Percentiles rank a stretch among this genome's conserved stretches.
Evolutionary conservation across 2,329 filamentous ascomycete species (phyloP).

Genomic region (Calycina marina): DNA sequence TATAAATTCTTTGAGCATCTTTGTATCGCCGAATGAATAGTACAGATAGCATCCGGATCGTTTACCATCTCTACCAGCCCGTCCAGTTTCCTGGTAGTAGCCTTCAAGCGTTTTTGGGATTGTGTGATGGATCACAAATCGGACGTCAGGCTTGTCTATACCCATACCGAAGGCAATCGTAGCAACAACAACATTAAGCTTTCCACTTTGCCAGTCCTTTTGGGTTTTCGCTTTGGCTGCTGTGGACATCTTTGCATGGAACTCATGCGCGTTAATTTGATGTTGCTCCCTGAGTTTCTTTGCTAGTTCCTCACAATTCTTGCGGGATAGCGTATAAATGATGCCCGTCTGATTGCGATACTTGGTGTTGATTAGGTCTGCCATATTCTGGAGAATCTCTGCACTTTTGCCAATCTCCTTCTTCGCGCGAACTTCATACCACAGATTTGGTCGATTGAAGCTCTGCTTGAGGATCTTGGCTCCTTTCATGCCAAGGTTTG

Average conservation of each 20-base stretch:
- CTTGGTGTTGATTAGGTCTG: conserved; percentile 50
- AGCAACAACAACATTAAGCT: conserved; percentile 80
- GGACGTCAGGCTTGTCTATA: conserved; percentile 95
- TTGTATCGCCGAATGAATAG: conserved; percentile 68
- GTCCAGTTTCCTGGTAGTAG: conserved; percentile 95
- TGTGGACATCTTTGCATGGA: conserved; percentile 66
- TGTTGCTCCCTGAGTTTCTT: conserved; percentile 43
- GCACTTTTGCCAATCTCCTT: conserved; percentile 24
- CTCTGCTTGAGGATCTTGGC: conserved; percentile 79
- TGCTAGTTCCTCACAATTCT: conserved; percentile 70
- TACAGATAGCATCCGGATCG: conserved; percentile 81
- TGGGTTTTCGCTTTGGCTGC: conserved; percentile 59
- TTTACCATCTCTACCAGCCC: conserved; percentile 82
- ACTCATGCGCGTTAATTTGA: conserved; percentile 63
- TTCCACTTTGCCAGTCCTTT: conserved; percentile 66
- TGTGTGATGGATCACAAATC: conserved; percentile 88
- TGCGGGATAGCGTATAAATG: conserved; percentile 80
- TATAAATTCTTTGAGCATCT: conserved; percentile 66
- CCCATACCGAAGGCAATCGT: conserved; percentile 99
- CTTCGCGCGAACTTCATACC: conserved; percentile 61
- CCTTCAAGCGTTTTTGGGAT: conserved; percentile 92
- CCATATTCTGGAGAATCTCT: conserved; percentile 32
- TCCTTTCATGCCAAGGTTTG: conserved; percentile 67
- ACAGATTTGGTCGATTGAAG: conserved; percentile 92
- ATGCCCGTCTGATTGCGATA: conserved; percentile 71